Conservation (phyloP, 2,329 filamentous ascomycete species). For the Tolypocladium guangdongense region DNA sequence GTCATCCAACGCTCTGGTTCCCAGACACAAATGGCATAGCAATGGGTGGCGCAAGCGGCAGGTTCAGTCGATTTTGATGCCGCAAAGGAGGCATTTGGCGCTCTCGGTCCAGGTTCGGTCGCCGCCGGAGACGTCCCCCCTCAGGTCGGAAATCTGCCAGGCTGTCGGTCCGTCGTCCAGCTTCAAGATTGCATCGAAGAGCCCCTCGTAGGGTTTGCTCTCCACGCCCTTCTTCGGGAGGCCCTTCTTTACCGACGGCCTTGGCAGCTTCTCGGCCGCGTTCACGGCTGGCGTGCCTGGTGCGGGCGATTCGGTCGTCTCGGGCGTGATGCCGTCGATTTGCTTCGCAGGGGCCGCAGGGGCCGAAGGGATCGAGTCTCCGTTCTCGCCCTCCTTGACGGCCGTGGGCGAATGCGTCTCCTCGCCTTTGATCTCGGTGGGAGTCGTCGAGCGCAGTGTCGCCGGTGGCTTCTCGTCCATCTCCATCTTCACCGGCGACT, state of each 20-base stretch:
- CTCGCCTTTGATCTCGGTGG: constrained; percentile 37
- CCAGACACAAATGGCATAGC: neutral
- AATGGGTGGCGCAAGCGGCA: neutral
- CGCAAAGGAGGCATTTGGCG: constrained; percentile 38
- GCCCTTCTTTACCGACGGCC: constrained; percentile 20
- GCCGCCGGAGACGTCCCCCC: constrained; percentile 34
- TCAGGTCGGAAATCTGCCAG: constrained; percentile 41
- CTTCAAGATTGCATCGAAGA: constrained; percentile 39
- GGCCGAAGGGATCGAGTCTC: constrained; percentile 18
- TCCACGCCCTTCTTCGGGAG: constrained; percentile 27
- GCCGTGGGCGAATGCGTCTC: constrained; percentile 41
- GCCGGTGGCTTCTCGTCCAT: constrained; percentile 17
- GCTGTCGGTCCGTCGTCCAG: constrained; percentile 36
- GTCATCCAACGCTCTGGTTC: neutral
- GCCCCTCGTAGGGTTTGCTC: constrained; percentile 36
- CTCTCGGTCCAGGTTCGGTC: constrained; percentile 43
- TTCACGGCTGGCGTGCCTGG: constrained; percentile 14
- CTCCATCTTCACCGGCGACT: constrained; percentile 27
- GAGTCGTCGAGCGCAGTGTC: constrained; percentile 34
- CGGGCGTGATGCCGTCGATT: constrained; percentile 16
- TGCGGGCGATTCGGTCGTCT: constrained; percentile 19
- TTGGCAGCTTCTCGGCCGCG: constrained; percentile 11
- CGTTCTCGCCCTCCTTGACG: constrained; percentile 35
- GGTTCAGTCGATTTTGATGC: constrained; percentile 27
- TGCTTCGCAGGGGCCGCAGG: constrained; percentile 24